Evolutionary conservation across 2,329 filamentous ascomycete genomes (phyloP), one percentile per base, ranked within the genome.

Genomic region (Fusarium anthophilum): DNA sequence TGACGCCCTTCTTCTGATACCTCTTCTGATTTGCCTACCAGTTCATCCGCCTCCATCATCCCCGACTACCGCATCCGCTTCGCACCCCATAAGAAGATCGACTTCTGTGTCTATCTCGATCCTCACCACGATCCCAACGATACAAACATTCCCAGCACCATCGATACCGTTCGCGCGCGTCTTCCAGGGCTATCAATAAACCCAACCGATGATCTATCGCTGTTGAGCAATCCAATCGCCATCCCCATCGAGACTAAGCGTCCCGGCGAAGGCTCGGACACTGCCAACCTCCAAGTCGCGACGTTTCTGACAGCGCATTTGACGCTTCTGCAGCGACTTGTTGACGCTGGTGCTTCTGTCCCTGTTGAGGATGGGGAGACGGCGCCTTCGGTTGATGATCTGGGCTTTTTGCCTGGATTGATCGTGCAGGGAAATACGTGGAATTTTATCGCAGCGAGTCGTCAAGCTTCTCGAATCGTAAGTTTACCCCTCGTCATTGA

Each of bases 171-270:
- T 22, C 53, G 45, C 4, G 32, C 44, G 13, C 22, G 20, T 10
- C 48, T 63, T 14, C 44, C 37, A 2, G 28, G 44, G 0, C 2
- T 65, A 7, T 66, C 51, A 10, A 58, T 68, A 28, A 54, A 61
- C 26, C 66, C 54, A 3, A 68, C 48, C 3, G 51, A 63, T 4
- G 54, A 63, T 11, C 2, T 63, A 1, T 48, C 54, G 4, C n/a
- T 63, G 0, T 14, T 60, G 24, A 39, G 54, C 22, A 58, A 50
- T 14, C 45, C 54, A 4, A 71, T 73, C 12, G 66, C 45, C 4
- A 43, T 68, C 14, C 50, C 70, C n/a, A 66, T 72, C 38, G 66
- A 72, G 56, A 66, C 56, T 54, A 70, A 59, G 43, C 69, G 58
- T 30, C 66, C 41, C 4, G 45, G 54, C 0, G 55, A 72, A 28